A percentile compares a stretch with the other conserved stretches of the same genome.
These are phyloP conservation scores for Eucalyptus regnans DNA, from an alignment of 345 rosid species.

Conservation along the genomic window DNA sequence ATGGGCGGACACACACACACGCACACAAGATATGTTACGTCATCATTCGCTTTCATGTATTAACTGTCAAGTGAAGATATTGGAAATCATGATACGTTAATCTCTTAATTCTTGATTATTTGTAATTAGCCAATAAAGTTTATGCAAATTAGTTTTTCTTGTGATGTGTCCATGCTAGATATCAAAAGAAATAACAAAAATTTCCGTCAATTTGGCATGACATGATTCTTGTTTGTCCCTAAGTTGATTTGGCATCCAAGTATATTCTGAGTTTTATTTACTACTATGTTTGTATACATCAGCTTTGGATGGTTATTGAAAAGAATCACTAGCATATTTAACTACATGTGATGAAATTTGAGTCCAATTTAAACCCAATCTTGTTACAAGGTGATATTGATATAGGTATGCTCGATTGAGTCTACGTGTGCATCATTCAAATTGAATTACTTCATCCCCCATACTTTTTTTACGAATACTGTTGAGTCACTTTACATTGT, in stretches of 20 bases:
- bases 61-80: too few relatives aligned
- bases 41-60: too few relatives aligned
- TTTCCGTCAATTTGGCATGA: neutral
- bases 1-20: too few relatives aligned
- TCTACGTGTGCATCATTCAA: neutral
- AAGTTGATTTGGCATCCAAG: neutral
- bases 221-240: neutral
- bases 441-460: neutral
- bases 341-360: neutral
- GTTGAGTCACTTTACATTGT: neutral
- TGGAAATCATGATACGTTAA: too few relatives aligned
- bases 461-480: too few relatives aligned
- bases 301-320: neutral
- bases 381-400: neutral
- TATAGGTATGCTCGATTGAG: neutral
- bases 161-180: too few relatives aligned
- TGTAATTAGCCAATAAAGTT: too few relatives aligned
- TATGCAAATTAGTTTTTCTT: too few relatives aligned
- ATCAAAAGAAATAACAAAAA: neutral
- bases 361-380: neutral
- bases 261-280: neutral
- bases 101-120: too few relatives aligned
- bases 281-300: neutral
- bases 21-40: too few relatives aligned
- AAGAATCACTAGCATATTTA: too few relatives aligned